Percentiles rank a stretch among this genome's conserved stretches.
These are phyloP conservation scores for Colletotrichum sp. DNA, from an alignment of 2,329 filamentous ascomycete species.

Conservation along the genomic window DNA sequence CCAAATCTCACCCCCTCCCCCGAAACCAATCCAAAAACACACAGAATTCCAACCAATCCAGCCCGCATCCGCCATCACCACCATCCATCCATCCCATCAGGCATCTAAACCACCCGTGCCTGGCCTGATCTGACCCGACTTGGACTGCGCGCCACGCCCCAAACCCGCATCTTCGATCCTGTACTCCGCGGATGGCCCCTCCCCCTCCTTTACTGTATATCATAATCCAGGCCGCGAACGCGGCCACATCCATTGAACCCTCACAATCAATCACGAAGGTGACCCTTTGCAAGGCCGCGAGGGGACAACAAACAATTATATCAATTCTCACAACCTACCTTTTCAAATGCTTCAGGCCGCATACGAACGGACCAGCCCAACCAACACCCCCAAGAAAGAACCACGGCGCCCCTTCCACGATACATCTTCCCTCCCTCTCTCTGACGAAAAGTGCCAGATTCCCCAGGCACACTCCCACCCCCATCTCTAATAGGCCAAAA, in stretches of 20 bases:
- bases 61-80: not conserved
- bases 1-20: not conserved
- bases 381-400: not conserved
- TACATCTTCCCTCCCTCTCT: not conserved
- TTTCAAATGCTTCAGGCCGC: not conserved
- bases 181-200: not conserved
- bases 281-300: not conserved
- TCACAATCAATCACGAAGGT: not conserved
- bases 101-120: not conserved
- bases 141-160: not conserved
- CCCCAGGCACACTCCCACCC: not conserved
- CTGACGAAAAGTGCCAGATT: not conserved
- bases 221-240: not conserved
- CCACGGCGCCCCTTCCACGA: not conserved
- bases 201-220: not conserved
- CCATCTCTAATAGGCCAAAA: not conserved
- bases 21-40: not conserved
- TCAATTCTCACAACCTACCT: not conserved
- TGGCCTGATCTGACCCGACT: not conserved
- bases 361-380: not conserved
- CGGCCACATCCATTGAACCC: not conserved
- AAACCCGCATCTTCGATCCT: constrained; percentile 12
- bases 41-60: not conserved
- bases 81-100: not conserved
- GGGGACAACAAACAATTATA: not conserved